A percentile compares a stretch with the other conserved stretches of the same genome.
Evolutionary conservation across 2,329 filamentous ascomycete genomes (phyloP).

Genomic region (Fusarium nematophilum): DNA sequence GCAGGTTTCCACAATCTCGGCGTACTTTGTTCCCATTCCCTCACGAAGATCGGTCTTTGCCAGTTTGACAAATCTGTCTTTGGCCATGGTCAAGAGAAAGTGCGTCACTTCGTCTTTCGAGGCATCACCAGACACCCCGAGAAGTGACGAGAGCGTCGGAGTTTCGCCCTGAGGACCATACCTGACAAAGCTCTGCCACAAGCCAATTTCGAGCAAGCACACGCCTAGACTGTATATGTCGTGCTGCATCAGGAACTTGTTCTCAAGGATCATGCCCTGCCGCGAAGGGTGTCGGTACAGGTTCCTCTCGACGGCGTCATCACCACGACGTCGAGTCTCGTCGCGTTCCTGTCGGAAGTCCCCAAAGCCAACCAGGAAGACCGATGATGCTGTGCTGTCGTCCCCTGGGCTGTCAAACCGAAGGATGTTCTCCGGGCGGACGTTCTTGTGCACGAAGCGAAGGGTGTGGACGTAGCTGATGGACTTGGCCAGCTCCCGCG

Average conservation of each 20-base stretch:
- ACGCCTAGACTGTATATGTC: conserved; percentile 68
- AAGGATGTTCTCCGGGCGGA: conserved; percentile 56
- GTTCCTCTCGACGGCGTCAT: conserved; percentile 52
- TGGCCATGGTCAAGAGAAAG: conserved; percentile 1
- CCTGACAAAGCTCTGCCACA: conserved; percentile 54
- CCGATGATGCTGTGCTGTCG: not conserved
- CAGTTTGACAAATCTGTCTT: not conserved
- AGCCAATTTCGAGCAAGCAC: conserved; percentile 63
- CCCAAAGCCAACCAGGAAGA: conserved; percentile 31
- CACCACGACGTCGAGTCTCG: conserved; percentile 42
- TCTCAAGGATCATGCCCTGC: conserved; percentile 53
- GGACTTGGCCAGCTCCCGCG: conserved; percentile 45
- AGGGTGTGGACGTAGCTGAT: conserved; percentile 50
- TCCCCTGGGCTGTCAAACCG: conserved; percentile 38
- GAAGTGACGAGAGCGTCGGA: not conserved
- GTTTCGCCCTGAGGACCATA: conserved; percentile 20
- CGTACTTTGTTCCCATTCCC: conserved; percentile 46
- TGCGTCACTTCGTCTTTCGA: not conserved
- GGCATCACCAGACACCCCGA: not conserved
- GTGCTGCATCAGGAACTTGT: conserved; percentile 62
- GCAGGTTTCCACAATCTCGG: conserved; percentile 47
- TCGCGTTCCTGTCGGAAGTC: conserved; percentile 32
- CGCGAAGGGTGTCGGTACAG: conserved; percentile 63
- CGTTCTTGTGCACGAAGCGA: conserved; percentile 59
- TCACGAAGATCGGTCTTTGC: conserved; percentile 23